Evolutionary conservation across 2,329 filamentous ascomycete species (phyloP), one percentile per base, ranked within the genome.

Genomic region (Berkeleyomyces rouxiae): DNA sequence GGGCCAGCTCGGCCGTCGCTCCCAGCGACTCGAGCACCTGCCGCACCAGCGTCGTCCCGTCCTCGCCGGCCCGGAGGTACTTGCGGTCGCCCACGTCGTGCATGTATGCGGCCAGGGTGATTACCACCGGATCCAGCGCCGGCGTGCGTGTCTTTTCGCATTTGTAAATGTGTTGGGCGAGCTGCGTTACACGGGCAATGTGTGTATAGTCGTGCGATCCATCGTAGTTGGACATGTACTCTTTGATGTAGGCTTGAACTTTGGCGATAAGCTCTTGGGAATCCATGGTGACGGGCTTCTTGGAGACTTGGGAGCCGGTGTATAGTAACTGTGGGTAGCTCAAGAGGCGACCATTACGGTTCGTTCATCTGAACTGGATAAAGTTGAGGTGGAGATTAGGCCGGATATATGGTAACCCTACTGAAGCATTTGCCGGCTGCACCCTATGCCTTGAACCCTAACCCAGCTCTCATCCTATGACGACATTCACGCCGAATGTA

Each of bases 81-180:
- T 95, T 96, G 72, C 81, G 84, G 74, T 96, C 91, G 65, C 88
- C 89, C 16, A 95, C 85, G 69, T 96, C 91, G 74, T 96, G 91
- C n/a, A 92, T 79, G 3, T 91, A 78, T 1, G 87, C 88, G 1
- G 83, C 77, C 36, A 95, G 82, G 37, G 82, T 82, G 66, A 93
- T 77, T 36, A 84, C 72, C 3, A 49, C 53, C 10, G 68, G 63
- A 46, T 70, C 65, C 5, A 71, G 68, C 4, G 58, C 49, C 23
- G 66, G 31, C 37, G 67, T 63, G 7, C 68, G 71, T 59, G 63
- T 67, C 62, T 70, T 72, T 61, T 84, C 80, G 47, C 73, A 71
- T 58, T 76, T 69, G 64, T 87, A 78, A 66, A 90, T 86, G 67
- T 80, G 75, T 55, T 82, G 82, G 5, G 90, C 82, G 43, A 93